phyloP scores from a whole-genome alignment of 2,329 filamentous ascomycete species.

The Cryphonectria parasitica region DNA sequence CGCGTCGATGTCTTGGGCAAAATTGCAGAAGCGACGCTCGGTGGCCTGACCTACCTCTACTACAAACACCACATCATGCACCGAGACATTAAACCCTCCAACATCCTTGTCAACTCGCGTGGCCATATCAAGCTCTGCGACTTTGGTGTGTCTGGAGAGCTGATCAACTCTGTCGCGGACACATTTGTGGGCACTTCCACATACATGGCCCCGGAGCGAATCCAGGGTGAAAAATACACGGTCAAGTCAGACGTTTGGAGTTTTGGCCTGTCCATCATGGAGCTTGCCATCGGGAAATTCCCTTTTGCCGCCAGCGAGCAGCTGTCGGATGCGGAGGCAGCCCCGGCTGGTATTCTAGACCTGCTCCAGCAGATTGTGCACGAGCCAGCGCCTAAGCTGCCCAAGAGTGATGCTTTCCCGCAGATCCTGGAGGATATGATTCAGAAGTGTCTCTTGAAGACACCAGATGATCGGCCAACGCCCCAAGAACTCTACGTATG shows the following conservation, averaged over 20 bases:
- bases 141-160: slow-evolving; percentile 97
- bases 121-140: slow-evolving; percentile 97
- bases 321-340: slow-evolving; percentile 73
- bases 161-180: slow-evolving; percentile 96
- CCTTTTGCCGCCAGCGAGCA: slow-evolving; percentile 81
- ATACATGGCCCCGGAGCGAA: slow-evolving; percentile 98
- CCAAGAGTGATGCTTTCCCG: slow-evolving; percentile 97
- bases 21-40: slow-evolving; percentile 93
- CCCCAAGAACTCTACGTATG: slow-evolving; percentile 90
- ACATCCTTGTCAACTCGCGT: slow-evolving; percentile 92
- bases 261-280: slow-evolving; percentile 94
- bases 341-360: slow-evolving; percentile 93
- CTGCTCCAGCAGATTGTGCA: slow-evolving; percentile 96
- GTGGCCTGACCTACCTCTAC: slow-evolving; percentile 93
- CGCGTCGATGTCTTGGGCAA: slow-evolving; percentile 96
- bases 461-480: slow-evolving; percentile 85
- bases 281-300: slow-evolving; percentile 95
- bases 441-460: slow-evolving; percentile 91
- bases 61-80: slow-evolving; percentile 98
- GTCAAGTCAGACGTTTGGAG: slow-evolving; percentile 99
- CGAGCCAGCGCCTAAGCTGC: slow-evolving; percentile 88
- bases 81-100: slow-evolving; percentile 97
- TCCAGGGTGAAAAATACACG: slow-evolving; percentile 94
- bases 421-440: slow-evolving; percentile 96
- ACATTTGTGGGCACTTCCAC: slow-evolving; percentile 98